Base-by-base conservation (phyloP, 768 basidiomycete species). In the Calocybe gangraenosa region DNA sequence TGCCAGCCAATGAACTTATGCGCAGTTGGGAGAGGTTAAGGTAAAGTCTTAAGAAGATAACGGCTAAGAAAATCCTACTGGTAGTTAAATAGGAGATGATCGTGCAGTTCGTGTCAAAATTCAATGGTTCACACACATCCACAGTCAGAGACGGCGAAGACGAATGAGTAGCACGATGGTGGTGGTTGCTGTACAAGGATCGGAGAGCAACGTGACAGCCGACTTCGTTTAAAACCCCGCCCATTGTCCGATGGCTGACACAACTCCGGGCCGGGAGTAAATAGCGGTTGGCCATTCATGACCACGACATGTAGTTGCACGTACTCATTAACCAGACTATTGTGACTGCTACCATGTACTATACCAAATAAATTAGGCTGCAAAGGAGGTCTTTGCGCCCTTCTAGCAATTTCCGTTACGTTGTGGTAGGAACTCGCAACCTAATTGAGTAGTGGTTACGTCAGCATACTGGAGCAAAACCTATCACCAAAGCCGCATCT, bases 111-210 rank as follows among this genome's bases (percentile, higher is more conserved):
- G 54, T 56, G 60, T 55, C 53, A 63, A 55, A 59, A 66, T 73
- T 69, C 67, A 66, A 70, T 64, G 55, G 50, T 67, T 68, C 67
- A 69, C 71, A 76, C 75, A 73, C 71, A 72, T 69, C n/a, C n/a
- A 61, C 72, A 69, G 70, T 60, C 64, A 60, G 59, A 57, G 57
- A 62, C 58, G 61, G 59, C 55, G 64, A 61, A 56, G 63, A 63
- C 42, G 65, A 60, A 61, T 58, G 57, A 65, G 58, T 60, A 60
- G 57, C 52, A 62, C 53, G 57, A 58, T 59, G 66, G 62, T 63
- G 64, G 58, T 68, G 67, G 65, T 65, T 64, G 67, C 62, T 62
- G 56, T n/a, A 11, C 55, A 56, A 60, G 49, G 62, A 61, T 62
- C 51, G 53, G 37, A 19, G 6, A 11, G 52, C 44, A 46, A 49